Evolutionary conservation across 306 rosid genomes (phyloP), one percentile per base, ranked within the genome.

Genomic region (Adenanthera pavonina): DNA sequence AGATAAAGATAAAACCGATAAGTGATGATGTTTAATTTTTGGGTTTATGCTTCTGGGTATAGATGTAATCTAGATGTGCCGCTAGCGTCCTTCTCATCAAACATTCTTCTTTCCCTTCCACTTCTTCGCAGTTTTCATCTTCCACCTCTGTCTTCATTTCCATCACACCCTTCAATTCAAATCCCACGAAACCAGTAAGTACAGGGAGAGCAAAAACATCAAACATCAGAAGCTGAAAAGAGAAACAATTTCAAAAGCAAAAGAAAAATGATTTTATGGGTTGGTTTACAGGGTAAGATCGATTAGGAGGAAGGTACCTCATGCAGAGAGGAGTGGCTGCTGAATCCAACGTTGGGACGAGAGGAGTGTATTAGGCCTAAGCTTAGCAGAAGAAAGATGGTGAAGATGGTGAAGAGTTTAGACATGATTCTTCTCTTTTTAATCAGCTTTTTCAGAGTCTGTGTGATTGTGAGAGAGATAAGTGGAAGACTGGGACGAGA

Each of bases 41-140:
- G 13, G 92, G 89, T 35, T 87, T 83, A 33, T 81, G 83, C 61
- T 89, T 84, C 84, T 86, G 88, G 7, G 97, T 88, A 33, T 94
- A 94, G 83, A 94, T 89, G 61, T 94, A 94, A 89, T 94, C 97
- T 2, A 78, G 11, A 81, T 95, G 97, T 56, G 95, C 98, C 2
- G 33, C 78, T 17, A 91, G 82, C 0, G 95, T 89, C 83, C 97
- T 91, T 80, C 92, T 89, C 80, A 70, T 81, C 91, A 95, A 81
- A 83, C 98, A 95, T 25, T 85, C 95, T 19, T 91, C 90, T 34
- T 69, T 73, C 3, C 19, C 84, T 69, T 72, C 84, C 8, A 19
- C 7, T 36, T 85, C 89, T 15, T 87, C 85, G 67, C 98, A 92
- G 44, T 60, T 78, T 75, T 85, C 92, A 20, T 83, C 93, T 7